Base-by-base conservation (phyloP, 768 basidiomycete species). In the Russula brevipes region DNA sequence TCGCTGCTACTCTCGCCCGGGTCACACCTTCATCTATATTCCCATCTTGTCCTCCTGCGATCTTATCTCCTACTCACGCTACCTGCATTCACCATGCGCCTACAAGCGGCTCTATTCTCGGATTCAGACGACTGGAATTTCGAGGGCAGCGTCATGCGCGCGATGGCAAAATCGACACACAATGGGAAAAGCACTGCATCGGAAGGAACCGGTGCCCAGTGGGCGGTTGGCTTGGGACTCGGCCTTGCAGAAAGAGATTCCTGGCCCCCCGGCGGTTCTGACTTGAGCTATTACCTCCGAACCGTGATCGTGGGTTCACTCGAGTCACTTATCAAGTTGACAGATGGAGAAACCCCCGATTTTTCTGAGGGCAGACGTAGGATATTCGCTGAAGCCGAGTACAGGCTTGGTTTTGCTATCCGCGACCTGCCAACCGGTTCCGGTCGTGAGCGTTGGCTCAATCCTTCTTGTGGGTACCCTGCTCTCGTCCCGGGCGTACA, bases 211-310 rank as follows among this genome's bases (percentile, higher is more conserved):
- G 14, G 19, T 19, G 46, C 60, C n/a, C 54, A 62, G 44, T 84
- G 86, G 84, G 82, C 84, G 0, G 80, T 94, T 6, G 94, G 93
- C 2, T 74, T 96, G 6, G 86, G 89, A 9, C 78, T 85, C 0
- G 81, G 83, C 2, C 73, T 96, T n/a, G 81, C 87, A 42, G 85
- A 88, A 50, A 78, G 87, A 41, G 84, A 85, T 54, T 82, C 80
- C 5, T 96, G 94, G 94, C 94, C 94, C 0, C 94, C 94, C 12
- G 87, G 88, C 17, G 91, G 90, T 5, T 81, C 87, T 2, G 92
- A 94, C 70, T 76, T 96, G 54, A 89, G 90, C 68, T 94, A 88
- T 74, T 85, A 87, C 67, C 76, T 96, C 47, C 76, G 92, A 57
- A 88, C 89, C 0, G 93, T 95, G 8, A 87, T 96, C 68, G 82